Evolutionary conservation across 2,329 filamentous ascomycete species (phyloP).

Genomic region (Lecanicillium sp.): DNA sequence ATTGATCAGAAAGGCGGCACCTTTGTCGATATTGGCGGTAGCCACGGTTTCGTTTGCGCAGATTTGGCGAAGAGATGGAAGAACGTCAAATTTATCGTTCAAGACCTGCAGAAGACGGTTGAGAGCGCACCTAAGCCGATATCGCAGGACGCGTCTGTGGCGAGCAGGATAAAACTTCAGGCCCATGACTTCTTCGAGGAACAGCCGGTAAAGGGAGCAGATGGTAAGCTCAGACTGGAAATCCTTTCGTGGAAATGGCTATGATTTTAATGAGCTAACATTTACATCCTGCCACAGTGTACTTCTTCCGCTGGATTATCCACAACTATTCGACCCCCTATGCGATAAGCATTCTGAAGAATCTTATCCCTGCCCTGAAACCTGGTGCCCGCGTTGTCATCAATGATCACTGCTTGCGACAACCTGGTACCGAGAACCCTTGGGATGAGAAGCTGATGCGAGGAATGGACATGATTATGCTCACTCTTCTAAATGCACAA

Average conservation of each 20-base stretch:
- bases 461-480: constrained; percentile 48
- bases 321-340: constrained; percentile 56
- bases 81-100: constrained; percentile 49
- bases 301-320: constrained; percentile 54
- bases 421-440: constrained; percentile 31
- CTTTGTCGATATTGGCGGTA: constrained; percentile 55
- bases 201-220: constrained; percentile 47
- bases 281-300: constrained; percentile 32
- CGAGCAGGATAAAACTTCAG: constrained; percentile 35
- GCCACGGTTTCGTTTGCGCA: constrained; percentile 51
- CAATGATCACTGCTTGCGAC: constrained; percentile 39
- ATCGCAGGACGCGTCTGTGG: constrained; percentile 32
- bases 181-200: constrained; percentile 53
- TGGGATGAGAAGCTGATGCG: constrained; percentile 43
- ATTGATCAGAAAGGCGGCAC: constrained; percentile 40
- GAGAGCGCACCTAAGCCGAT: constrained; percentile 40
- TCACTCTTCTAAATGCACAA: constrained; percentile 45
- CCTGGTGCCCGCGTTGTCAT: constrained; percentile 44
- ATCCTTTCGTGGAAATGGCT: neutral
- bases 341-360: constrained; percentile 41
- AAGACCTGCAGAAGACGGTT: constrained; percentile 46
- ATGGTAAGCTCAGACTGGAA: constrained; percentile 31
- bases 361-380: constrained; percentile 49
- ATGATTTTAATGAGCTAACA: neutral
- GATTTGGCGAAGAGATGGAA: constrained; percentile 46